A percentile compares a stretch with the other conserved stretches of the same genome.
Conservation (phyloP, 768 basidiomycete species). For the Boletus subcaerulescens region DNA sequence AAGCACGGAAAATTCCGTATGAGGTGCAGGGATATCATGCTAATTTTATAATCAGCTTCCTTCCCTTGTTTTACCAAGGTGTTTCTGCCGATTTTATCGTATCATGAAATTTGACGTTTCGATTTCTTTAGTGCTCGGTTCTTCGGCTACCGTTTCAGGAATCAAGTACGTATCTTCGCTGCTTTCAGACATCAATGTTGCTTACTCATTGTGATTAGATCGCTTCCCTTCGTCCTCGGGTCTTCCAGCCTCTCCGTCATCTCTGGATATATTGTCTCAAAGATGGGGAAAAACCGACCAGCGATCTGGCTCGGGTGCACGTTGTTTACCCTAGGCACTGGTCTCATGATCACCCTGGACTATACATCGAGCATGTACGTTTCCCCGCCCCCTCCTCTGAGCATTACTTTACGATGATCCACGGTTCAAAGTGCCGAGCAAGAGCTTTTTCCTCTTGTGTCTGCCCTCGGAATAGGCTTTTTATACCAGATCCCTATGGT, state of each 20-base stretch:
- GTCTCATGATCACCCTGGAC: slow-evolving; percentile 69
- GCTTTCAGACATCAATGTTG: slow-evolving; percentile 46
- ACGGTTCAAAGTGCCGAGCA: slow-evolving; percentile 47
- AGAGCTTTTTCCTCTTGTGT: slow-evolving; percentile 59
- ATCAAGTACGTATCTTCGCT: slow-evolving; percentile 55
- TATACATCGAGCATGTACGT: slow-evolving; percentile 49
- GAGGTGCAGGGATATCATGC: neutral
- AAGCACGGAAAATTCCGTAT: neutral
- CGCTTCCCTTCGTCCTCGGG: slow-evolving; percentile 50
- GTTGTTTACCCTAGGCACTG: slow-evolving; percentile 59
- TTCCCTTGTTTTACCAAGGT: slow-evolving; percentile 72
- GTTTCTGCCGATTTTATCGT: neutral
- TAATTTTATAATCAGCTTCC: slow-evolving; percentile 38
- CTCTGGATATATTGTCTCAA: slow-evolving; percentile 39
- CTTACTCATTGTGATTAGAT: slow-evolving; percentile 60
- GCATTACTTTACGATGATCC: too few species aligned
- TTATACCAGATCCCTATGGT: slow-evolving; percentile 63
- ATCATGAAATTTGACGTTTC: neutral
- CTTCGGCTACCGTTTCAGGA: slow-evolving; percentile 69
- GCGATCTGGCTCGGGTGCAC: slow-evolving; percentile 65
- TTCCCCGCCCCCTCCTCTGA: too few species aligned
- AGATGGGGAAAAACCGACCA: slow-evolving; percentile 53
- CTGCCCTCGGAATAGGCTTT: slow-evolving; percentile 60
- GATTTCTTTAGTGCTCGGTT: slow-evolving; percentile 47
- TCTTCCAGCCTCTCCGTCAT: slow-evolving; percentile 18